A percentile compares a stretch with the other conserved stretches of the same genome.
Evolutionary conservation across 108 stramenopile genomes (phyloP).

Genomic region (Nannochloropsis salina): DNA sequence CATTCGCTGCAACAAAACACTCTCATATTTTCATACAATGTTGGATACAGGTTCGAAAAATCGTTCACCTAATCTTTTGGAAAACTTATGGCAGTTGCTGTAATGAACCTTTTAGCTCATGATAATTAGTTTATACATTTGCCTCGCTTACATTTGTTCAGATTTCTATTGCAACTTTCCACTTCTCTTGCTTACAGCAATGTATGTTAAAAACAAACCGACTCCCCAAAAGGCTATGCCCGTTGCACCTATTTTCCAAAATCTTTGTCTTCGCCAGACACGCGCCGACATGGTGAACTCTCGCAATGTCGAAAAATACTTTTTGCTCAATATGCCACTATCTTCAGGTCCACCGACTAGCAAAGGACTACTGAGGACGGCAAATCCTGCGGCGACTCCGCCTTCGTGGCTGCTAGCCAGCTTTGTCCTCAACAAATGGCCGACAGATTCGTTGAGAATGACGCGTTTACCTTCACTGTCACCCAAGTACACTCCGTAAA

Average conservation of each 20-base stretch:
- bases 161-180: too few species aligned
- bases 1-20: too few species aligned
- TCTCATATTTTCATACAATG: too few species aligned
- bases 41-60: too few species aligned
- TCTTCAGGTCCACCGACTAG: constrained; percentile 27
- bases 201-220: background rate
- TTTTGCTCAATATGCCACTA: background rate
- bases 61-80: too few species aligned
- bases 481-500: constrained; percentile 51
- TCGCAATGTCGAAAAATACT: background rate
- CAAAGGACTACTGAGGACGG: constrained; percentile 53
- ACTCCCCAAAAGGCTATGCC: background rate
- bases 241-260: background rate
- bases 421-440: constrained; percentile 59
- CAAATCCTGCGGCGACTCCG: constrained; percentile 64
- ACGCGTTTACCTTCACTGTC: constrained; percentile 25
- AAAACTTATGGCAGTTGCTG: too few species aligned
- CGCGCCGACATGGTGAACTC: background rate
- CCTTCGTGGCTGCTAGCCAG: constrained; percentile 58
- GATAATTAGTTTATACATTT: too few species aligned
- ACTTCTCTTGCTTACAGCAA: too few species aligned
- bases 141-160: too few species aligned
- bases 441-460: constrained; percentile 51
- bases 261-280: background rate
- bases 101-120: too few species aligned